These are phyloP conservation scores for Vitis amurensis DNA, from an alignment of 164 flowering plant genomes.

Conservation along the genomic window DNA sequence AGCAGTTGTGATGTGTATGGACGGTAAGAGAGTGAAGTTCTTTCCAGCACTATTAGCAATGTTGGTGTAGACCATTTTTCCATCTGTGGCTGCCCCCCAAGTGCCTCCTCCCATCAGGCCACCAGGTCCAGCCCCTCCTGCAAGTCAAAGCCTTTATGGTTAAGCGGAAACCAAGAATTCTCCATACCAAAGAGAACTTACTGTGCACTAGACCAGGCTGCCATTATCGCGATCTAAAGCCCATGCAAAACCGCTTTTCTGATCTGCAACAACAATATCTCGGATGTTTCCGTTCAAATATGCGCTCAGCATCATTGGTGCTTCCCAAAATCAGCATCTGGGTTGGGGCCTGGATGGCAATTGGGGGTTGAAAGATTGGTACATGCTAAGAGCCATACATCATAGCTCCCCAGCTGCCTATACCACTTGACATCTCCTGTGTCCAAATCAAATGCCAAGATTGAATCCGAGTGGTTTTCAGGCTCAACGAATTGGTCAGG, in stretches of 20 bases:
- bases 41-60: constrained; percentile 23
- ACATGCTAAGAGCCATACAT: too few relatives aligned
- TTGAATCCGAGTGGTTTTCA: constrained; percentile 32
- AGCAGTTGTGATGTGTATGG: constrained; percentile 20
- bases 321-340: too few relatives aligned
- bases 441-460: constrained; percentile 34
- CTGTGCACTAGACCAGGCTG: constrained; percentile 27
- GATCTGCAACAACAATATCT: constrained; percentile 34
- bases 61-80: constrained; percentile 38
- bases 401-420: too few relatives aligned
- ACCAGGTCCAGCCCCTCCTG: constrained; percentile 48
- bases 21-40: constrained; percentile 36
- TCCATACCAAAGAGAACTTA: constrained; percentile 7
- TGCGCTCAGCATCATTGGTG: too few relatives aligned
- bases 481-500: constrained; percentile 31
- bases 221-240: constrained; percentile 35
- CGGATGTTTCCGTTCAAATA: constrained; percentile 2
- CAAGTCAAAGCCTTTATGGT: neutral
- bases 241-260: constrained; percentile 48
- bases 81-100: constrained; percentile 56
- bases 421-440: constrained; percentile 38
- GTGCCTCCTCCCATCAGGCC: constrained; percentile 35
- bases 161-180: neutral
- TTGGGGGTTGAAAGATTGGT: too few relatives aligned
- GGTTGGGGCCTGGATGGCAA: too few relatives aligned